These are phyloP conservation scores for Erysimum pusillum DNA, from an alignment of 441 rosid genomes.

Conservation along the genomic window DNA sequence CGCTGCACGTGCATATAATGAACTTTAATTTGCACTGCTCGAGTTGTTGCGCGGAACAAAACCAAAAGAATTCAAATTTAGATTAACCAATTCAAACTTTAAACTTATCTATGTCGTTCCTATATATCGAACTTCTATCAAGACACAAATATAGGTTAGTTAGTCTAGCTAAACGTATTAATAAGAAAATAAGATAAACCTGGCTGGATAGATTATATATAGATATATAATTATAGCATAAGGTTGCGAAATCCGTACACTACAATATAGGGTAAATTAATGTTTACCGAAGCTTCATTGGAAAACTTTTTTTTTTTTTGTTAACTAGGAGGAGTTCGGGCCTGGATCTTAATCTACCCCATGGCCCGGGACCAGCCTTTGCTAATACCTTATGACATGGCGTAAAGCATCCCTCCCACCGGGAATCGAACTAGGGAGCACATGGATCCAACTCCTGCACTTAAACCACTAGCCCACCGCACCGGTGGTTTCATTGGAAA, in stretches of 20 bases:
- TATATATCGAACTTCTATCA: conserved; percentile 44
- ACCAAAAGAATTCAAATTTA: neutral
- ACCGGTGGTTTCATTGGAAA: neutral
- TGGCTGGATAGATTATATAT: conserved; percentile 3
- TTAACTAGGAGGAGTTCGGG: too few species aligned
- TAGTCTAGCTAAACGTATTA: conserved; percentile 10
- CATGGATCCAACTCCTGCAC: too few species aligned
- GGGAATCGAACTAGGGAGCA: too few species aligned
- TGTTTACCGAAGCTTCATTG: neutral
- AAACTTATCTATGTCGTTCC: conserved; percentile 15
- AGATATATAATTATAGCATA: neutral
- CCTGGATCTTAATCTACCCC: too few species aligned
- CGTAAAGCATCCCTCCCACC: too few species aligned
- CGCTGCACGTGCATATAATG: conserved; percentile 33
- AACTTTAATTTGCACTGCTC: neutral
- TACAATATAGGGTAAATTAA: neutral
- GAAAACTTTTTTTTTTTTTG: too few species aligned
- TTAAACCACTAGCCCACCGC: too few species aligned
- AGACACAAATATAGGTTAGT: conserved; percentile 19
- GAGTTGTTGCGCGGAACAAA: conserved; percentile 7
- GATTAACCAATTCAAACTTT: conserved; percentile 4
- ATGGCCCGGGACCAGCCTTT: too few species aligned
- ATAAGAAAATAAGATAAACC: conserved; percentile 3
- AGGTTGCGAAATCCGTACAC: conserved; percentile 14
- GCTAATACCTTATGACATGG: too few species aligned